Evolutionary conservation across 495 filamentous ascomycete species (phyloP), one percentile per base, ranked within the genome.

Genomic region (Penicillium tannophilum): DNA sequence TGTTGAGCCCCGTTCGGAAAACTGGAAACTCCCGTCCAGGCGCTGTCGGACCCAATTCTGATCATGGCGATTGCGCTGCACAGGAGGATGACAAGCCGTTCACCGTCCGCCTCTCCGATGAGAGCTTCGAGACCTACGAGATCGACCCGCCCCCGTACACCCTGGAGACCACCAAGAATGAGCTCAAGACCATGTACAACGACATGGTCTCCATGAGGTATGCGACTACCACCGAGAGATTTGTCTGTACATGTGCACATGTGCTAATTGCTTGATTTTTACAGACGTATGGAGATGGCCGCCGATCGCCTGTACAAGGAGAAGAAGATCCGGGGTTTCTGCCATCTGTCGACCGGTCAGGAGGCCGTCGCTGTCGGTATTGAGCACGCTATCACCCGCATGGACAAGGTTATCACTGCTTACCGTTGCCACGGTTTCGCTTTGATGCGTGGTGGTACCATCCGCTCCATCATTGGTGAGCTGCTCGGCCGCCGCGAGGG

Each of bases 291-390:
- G 94, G 94, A 98, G 75, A 96, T 98, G 94, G 93, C 92, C 62
- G 91, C 93, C 79, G 93, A 98, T 69, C 85, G 92, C 68, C 83
- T 98, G 55, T 98, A 98, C 88, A 98, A 98, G 79, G 92, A 97
- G 83, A 98, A 98, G 86, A 96, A 97, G 84, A 97, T 98, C 71
- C 90, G 93, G 59, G 93, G 93, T 79, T 98, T 98, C 90, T 98
- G 93, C 80, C 94, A 98, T 81, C 79, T 98, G 74, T 98, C 94
- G 41, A 94, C 89, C 43, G 94, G 94, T 59, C 94, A 98, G 81
- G 94, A 98, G 82, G 94, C 94, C 56, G 95, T 98, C 58, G 92
- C 95, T 50, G 88, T 90, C 60, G 94, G 94, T 72, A 97, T 98
- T 70, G 94, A 98, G 80, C 91, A 97, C 74, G 92, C 92, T 59